Evolutionary conservation across 257 asterid species (phyloP).

Genomic region (Petrea volubilis): DNA sequence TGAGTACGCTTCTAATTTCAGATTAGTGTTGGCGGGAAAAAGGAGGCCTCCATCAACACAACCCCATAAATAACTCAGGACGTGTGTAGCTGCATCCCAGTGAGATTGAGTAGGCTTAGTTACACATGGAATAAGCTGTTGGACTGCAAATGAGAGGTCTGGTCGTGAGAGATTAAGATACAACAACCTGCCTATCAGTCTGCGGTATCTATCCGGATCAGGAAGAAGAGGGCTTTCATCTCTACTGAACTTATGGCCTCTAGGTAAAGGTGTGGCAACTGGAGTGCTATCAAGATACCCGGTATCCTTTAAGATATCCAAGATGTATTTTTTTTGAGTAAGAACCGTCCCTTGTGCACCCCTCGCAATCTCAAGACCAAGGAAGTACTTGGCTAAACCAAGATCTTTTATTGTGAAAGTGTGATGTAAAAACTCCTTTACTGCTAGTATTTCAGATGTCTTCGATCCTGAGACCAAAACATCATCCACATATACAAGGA

Average conservation of each 20-base stretch:
- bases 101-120: background rate
- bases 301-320: background rate
- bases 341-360: background rate
- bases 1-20: background rate
- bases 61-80: background rate
- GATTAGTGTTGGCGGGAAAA: background rate
- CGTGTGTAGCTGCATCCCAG: background rate
- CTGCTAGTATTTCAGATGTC: rapidly evolving
- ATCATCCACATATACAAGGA: background rate
- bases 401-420: background rate
- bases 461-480: background rate
- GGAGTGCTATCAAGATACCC: background rate
- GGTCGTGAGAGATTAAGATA: background rate
- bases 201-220: background rate
- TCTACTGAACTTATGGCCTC: background rate
- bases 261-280: background rate
- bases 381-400: background rate
- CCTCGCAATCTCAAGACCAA: background rate
- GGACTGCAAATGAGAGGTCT: background rate
- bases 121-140: background rate
- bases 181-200: background rate
- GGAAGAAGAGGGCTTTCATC: background rate
- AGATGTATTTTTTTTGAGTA: background rate
- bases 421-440: background rate
- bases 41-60: background rate